Conservation (phyloP, 345 rosid genomes). For the Punica granatum region DNA sequence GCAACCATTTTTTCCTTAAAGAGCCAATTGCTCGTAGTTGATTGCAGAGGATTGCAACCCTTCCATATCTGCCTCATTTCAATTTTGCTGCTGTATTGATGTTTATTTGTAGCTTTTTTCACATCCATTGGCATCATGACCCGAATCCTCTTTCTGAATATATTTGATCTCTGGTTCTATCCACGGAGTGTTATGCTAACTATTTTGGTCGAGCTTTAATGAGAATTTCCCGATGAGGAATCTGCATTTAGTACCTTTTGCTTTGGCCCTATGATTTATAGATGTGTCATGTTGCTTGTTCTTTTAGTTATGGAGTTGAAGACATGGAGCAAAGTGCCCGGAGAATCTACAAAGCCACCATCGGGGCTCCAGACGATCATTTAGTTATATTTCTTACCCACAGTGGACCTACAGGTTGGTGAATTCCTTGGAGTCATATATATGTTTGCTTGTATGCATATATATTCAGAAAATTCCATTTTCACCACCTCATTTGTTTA, state of each 20-base stretch:
- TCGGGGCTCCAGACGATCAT: conserved; percentile 66
- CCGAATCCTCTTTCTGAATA: neutral
- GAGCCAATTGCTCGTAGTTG: too few species aligned
- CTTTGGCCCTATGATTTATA: neutral
- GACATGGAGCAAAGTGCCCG: conserved; percentile 61
- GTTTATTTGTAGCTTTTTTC: neutral
- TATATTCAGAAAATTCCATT: conserved; percentile 11
- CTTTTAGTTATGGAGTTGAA: conserved; percentile 62
- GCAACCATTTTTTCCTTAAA: too few species aligned
- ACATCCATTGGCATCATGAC: neutral
- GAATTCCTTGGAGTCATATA: neutral
- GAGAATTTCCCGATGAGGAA: neutral
- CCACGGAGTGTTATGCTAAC: neutral
- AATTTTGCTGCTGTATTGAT: neutral
- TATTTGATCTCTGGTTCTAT: too few species aligned
- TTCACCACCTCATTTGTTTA: conserved; percentile 3
- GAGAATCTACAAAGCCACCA: conserved; percentile 49
- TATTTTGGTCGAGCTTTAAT: neutral
- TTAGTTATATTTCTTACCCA: conserved; percentile 70
- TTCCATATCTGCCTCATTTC: neutral
- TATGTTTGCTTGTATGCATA: neutral
- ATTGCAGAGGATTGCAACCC: too few species aligned
- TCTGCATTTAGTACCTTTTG: neutral
- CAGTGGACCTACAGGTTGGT: conserved; percentile 76
- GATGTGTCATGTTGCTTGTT: neutral